These are phyloP conservation scores for Cordia subcordata DNA, from an alignment of 257 asterid genomes.

Conservation along the genomic window DNA sequence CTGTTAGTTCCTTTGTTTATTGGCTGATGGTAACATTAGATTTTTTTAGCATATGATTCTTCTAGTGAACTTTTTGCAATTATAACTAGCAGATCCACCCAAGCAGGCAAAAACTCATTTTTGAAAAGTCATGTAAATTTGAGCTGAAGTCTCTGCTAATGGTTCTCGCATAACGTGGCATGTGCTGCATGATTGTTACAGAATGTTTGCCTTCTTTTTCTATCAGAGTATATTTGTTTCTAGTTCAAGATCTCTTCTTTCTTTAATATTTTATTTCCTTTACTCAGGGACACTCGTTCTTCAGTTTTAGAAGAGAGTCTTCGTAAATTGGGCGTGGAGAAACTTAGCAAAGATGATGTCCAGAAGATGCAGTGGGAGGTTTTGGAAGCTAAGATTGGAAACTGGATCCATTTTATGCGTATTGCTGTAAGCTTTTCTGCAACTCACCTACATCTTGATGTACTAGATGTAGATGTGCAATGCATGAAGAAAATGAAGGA, in stretches of 20 bases:
- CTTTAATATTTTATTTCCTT: slow-evolving; percentile 11
- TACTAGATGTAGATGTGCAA: not conserved
- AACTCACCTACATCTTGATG: not conserved
- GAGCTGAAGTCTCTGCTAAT: too few relatives aligned
- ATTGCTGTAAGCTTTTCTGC: slow-evolving; percentile 67
- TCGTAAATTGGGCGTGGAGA: slow-evolving; percentile 93
- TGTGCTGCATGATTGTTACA: too few relatives aligned
- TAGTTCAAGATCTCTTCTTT: not conserved
- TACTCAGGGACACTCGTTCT: slow-evolving; percentile 78
- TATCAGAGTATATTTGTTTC: not conserved
- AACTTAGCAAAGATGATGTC: slow-evolving; percentile 97
- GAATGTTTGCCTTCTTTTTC: not conserved
- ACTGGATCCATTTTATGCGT: slow-evolving; percentile 99
- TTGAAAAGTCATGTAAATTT: too few relatives aligned
- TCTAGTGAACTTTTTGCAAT: too few relatives aligned
- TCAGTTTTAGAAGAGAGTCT: slow-evolving; percentile 93
- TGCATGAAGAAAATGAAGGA: not conserved
- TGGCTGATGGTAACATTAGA: too few relatives aligned
- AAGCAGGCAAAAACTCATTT: too few relatives aligned
- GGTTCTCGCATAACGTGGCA: too few relatives aligned
- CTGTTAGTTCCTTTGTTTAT: too few relatives aligned
- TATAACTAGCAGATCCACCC: too few relatives aligned
- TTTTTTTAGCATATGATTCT: too few relatives aligned
- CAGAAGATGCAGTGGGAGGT: slow-evolving; percentile 99
- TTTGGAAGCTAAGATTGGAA: slow-evolving; percentile 97